Evolutionary conservation across 2,329 filamentous ascomycete genomes (phyloP).

Genomic region (Aspergillus sergii): DNA sequence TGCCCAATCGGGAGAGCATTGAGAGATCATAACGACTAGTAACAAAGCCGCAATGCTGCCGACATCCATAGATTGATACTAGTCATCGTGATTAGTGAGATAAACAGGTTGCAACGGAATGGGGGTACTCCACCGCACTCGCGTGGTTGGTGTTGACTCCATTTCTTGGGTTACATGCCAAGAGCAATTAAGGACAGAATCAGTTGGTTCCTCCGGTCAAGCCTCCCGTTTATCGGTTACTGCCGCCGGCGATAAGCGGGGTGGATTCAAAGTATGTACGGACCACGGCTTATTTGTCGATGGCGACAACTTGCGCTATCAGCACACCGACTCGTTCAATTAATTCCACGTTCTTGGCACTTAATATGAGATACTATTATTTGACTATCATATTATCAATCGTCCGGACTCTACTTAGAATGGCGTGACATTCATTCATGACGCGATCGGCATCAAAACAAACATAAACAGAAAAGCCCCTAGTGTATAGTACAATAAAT

Average conservation of each 20-base stretch:
- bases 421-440: not conserved
- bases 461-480: not conserved
- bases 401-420: not conserved
- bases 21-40: not conserved
- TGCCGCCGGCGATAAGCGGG: constrained; percentile 12
- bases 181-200: not conserved
- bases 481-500: not conserved
- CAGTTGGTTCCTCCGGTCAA: not conserved
- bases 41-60: not conserved
- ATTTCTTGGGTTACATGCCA: constrained; percentile 15
- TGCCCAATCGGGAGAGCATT: constrained; percentile 1
- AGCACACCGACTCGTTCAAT: not conserved
- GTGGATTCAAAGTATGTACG: not conserved
- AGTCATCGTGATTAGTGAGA: constrained; percentile 3
- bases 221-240: constrained; percentile 1
- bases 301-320: constrained; percentile 1
- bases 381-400: not conserved
- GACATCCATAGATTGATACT: not conserved
- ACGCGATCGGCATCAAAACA: not conserved
- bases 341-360: not conserved
- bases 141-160: not conserved
- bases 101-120: constrained; percentile 8
- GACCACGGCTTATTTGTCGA: not conserved
- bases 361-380: not conserved
- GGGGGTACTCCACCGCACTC: not conserved